These are phyloP conservation scores for Exophiala xenobiotica DNA, from an alignment of 2,329 filamentous ascomycete genomes.

Conservation along the genomic window DNA sequence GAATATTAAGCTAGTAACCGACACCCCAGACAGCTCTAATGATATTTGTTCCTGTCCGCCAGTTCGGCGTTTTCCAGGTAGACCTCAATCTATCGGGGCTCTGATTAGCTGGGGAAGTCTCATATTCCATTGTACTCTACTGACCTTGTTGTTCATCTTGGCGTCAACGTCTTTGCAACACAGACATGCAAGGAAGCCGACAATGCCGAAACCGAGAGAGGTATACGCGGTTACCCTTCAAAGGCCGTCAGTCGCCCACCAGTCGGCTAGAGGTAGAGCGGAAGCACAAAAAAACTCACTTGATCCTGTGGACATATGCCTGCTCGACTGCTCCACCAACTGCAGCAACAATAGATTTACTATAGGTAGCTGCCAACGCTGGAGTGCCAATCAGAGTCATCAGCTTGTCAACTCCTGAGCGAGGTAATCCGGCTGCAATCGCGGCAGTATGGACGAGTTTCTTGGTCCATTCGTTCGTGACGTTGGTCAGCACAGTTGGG, in stretches of 20 bases:
- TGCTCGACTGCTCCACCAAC: too few species aligned
- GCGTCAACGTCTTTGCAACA: conserved; percentile 36
- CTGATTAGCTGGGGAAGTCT: background rate
- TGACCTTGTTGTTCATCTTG: conserved; percentile 39
- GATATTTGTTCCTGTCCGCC: conserved; percentile 13
- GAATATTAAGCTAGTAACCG: too few species aligned
- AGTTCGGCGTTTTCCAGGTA: conserved; percentile 14
- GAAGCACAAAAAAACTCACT: too few species aligned
- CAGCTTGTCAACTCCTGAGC: background rate
- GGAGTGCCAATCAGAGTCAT: background rate
- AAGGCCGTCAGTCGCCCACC: too few species aligned
- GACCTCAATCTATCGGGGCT: too few species aligned
- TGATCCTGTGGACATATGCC: too few species aligned
- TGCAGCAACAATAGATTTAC: too few species aligned
- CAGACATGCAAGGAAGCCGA: conserved; percentile 34
- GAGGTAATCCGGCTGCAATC: conserved; percentile 37
- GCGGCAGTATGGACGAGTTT: conserved; percentile 39
- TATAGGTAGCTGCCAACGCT: conserved; percentile 4
- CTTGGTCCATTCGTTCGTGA: conserved; percentile 30
- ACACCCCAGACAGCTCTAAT: too few species aligned
- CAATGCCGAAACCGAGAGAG: conserved; percentile 35
- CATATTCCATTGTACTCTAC: background rate
- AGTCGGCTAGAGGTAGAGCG: too few species aligned
- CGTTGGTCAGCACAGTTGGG: conserved; percentile 40
- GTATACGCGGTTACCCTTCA: conserved; percentile 26